Percentiles rank a stretch among this genome's conserved stretches.
phyloP scores from a whole-genome alignment of 2,329 filamentous ascomycete genomes.

The Paramyrothecium sp. region DNA sequence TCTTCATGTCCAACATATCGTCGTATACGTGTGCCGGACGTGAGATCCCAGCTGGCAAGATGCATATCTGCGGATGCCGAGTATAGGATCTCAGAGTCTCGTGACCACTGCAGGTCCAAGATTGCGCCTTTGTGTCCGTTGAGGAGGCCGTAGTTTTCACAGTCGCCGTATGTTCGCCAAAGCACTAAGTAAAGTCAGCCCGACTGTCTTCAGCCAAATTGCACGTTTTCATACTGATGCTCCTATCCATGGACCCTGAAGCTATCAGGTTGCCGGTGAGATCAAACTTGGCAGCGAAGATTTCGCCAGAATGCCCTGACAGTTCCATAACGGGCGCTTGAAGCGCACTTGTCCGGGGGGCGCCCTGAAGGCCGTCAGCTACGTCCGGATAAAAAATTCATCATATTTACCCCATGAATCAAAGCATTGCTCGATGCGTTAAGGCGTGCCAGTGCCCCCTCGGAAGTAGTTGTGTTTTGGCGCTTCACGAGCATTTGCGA shows the following conservation, averaged over 20 bases:
- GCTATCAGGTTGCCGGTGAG: constrained; percentile 85
- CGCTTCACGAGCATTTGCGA: constrained; percentile 86
- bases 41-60: constrained; percentile 91
- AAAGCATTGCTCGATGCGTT: constrained; percentile 49
- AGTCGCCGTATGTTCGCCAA: constrained; percentile 89
- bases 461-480: constrained; percentile 63
- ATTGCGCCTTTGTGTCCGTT: constrained; percentile 89
- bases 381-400: background rate
- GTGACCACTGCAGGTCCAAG: constrained; percentile 92
- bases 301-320: constrained; percentile 77
- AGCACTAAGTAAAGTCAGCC: constrained; percentile 58
- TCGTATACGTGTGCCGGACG: constrained; percentile 87
- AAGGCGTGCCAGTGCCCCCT: constrained; percentile 47
- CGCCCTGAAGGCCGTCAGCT: constrained; percentile 45
- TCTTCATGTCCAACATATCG: constrained; percentile 92
- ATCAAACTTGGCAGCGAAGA: constrained; percentile 90
- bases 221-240: constrained; percentile 62
- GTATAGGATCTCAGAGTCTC: constrained; percentile 87
- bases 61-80: constrained; percentile 93
- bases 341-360: constrained; percentile 75
- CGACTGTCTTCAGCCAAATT: background rate
- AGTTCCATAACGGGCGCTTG: constrained; percentile 94
- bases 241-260: constrained; percentile 92
- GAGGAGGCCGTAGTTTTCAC: constrained; percentile 89
- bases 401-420: constrained; percentile 46